phyloP scores from a whole-genome alignment of 1,139 yeast genomes.

The Hemisphaericaspora xylanilytica region DNA sequence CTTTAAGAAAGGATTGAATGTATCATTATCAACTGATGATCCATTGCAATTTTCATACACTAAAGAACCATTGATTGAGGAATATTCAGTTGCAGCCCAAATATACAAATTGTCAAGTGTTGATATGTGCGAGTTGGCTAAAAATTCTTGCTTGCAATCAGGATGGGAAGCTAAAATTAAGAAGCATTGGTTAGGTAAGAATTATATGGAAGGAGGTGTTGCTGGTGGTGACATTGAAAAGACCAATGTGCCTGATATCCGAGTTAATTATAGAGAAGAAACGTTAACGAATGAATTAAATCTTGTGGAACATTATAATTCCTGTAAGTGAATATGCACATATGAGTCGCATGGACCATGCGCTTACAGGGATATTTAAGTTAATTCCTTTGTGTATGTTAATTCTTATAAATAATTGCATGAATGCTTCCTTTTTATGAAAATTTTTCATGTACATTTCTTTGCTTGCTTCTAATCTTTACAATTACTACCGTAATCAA shows the following conservation, averaged over 20 bases:
- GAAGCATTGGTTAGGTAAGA: conserved; percentile 87
- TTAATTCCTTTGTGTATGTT: too few species aligned
- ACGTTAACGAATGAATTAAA: conserved; percentile 75
- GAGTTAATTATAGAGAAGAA: conserved; percentile 78
- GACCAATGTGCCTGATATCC: conserved; percentile 89
- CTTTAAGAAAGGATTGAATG: conserved; percentile 90
- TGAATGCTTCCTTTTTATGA: too few species aligned
- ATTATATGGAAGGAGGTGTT: conserved; percentile 60
- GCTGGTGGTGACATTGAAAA: conserved; percentile 87
- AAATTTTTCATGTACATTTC: too few species aligned
- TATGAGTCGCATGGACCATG: too few species aligned
- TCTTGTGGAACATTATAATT: conserved; percentile 59
- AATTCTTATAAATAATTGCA: too few species aligned
- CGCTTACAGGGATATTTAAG: too few species aligned
- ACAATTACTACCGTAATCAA: too few species aligned
- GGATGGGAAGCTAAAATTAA: conserved; percentile 89
- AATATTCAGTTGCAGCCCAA: conserved; percentile 96
- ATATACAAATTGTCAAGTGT: conserved; percentile 90
- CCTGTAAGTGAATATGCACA: too few species aligned
- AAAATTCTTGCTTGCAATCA: conserved; percentile 80
- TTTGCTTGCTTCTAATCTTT: too few species aligned
- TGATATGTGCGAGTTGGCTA: conserved; percentile 95
- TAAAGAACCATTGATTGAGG: conserved; percentile 96
- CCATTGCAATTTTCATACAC: conserved; percentile 90
- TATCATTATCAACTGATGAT: conserved; percentile 77